A percentile compares a stretch with the other conserved stretches of the same genome.
Conservation (phyloP, 371 early-diverging fungal species). For the Rhizopus delemar region DNA sequence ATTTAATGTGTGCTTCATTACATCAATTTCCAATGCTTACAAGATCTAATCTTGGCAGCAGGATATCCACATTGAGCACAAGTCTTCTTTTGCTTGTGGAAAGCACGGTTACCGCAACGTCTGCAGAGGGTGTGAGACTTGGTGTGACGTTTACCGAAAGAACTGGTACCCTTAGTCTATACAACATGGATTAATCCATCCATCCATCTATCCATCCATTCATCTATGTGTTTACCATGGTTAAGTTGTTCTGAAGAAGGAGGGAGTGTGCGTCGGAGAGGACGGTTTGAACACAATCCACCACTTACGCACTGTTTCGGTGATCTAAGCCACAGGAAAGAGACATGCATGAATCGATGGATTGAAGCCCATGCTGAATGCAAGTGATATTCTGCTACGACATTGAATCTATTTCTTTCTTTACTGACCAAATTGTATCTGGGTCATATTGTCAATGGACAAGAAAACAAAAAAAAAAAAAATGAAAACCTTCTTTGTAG, state of each 20-base stretch:
- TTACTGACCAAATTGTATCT: no score
- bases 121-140: slow-evolving; percentile 98
- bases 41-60: slow-evolving; percentile 93
- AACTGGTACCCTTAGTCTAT: slow-evolving; percentile 29
- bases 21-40: slow-evolving; percentile 53
- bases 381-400: no score
- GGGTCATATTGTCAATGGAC: no score
- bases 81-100: slow-evolving; percentile 99
- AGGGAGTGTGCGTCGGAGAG: neutral
- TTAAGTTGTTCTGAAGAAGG: neutral
- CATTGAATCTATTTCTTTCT: no score
- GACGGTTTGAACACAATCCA: no score
- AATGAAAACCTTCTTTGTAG: no score
- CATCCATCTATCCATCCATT: neutral
- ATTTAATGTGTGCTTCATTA: neutral
- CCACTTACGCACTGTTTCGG: no score
- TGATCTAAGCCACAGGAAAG: no score
- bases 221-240: neutral
- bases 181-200: neutral
- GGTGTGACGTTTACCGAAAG: slow-evolving; percentile 70
- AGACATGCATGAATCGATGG: no score
- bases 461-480: no score
- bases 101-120: slow-evolving; percentile 96
- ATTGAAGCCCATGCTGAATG: no score
- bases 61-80: slow-evolving; percentile 99